These are phyloP conservation scores for Paulownia fortunei DNA, from an alignment of 257 asterid genomes.

Conservation along the genomic window DNA sequence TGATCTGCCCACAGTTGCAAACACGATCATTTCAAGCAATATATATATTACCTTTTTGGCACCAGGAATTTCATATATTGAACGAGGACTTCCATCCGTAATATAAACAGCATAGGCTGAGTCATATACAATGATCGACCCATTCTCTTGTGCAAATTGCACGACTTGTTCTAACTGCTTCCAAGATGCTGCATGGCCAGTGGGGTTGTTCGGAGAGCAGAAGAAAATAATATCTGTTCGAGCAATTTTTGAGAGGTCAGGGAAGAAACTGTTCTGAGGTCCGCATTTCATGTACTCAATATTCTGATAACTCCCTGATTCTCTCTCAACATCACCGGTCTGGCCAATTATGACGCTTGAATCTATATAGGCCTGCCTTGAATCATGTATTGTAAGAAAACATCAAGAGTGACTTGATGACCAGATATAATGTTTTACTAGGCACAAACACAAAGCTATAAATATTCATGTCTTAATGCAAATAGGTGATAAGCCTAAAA, in stretches of 20 bases:
- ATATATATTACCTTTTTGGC: conserved; percentile 60
- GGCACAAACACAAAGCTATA: too few relatives aligned
- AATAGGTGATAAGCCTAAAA: too few relatives aligned
- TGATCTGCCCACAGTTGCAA: not conserved
- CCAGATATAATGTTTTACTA: too few relatives aligned
- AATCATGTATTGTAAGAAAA: not conserved
- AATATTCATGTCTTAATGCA: too few relatives aligned
- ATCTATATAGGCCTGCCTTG: conserved; percentile 79
- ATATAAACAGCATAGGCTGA: conserved; percentile 76
- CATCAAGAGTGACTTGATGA: not conserved
- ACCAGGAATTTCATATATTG: conserved; percentile 82
- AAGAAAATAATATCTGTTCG: conserved; percentile 85
- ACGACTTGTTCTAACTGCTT: conserved; percentile 68
- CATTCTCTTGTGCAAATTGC: conserved; percentile 66
- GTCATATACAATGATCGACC: conserved; percentile 79
- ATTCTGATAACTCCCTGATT: conserved; percentile 60
- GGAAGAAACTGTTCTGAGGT: conserved; percentile 71
- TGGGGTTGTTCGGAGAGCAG: conserved; percentile 91
- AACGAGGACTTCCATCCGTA: conserved; percentile 73
- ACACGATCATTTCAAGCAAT: not conserved
- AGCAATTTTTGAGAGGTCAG: conserved; percentile 54
- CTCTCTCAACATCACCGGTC: conserved; percentile 60
- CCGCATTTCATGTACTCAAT: conserved; percentile 76
- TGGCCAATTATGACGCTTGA: conserved; percentile 86
- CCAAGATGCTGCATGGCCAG: conserved; percentile 82